Evolutionary conservation across 1,139 yeast species (phyloP).

Genomic region (Hansenula anomala): DNA sequence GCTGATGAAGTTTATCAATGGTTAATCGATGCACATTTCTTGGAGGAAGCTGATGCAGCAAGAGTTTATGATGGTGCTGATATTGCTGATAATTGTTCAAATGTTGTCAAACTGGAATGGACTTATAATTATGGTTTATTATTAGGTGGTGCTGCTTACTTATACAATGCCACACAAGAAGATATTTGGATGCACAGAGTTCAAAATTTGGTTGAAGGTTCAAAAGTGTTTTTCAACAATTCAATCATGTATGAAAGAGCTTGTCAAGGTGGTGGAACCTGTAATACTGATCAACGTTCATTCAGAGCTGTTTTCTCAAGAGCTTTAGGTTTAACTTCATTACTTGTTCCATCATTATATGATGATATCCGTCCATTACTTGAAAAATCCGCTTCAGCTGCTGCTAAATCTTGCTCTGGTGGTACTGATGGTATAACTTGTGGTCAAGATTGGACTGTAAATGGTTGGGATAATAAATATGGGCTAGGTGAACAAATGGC

Average conservation of each 20-base stretch:
- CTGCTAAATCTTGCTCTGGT: conserved; percentile 55
- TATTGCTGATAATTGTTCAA: conserved; percentile 41
- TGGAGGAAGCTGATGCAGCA: conserved; percentile 34
- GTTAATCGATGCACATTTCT: conserved; percentile 47
- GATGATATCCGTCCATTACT: conserved; percentile 35
- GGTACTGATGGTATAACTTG: conserved; percentile 88
- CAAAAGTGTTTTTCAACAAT: conserved; percentile 35
- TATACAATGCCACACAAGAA: conserved; percentile 53
- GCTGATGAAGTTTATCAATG: conserved; percentile 58
- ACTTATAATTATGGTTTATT: conserved; percentile 59
- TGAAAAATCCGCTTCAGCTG: conserved; percentile 47
- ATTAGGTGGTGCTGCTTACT: conserved; percentile 54
- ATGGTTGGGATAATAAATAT: conserved; percentile 57
- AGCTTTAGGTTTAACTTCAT: conserved; percentile 45
- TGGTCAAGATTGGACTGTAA: conserved; percentile 70
- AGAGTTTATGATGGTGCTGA: conserved; percentile 57
- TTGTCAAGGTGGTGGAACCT: conserved; percentile 39
- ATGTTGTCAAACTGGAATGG: conserved; percentile 49
- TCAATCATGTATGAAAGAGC: conserved; percentile 53
- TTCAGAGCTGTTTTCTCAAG: conserved; percentile 57
- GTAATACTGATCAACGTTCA: conserved; percentile 61
- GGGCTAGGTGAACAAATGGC: conserved; percentile 80
- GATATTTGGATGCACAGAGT: conserved; percentile 49
- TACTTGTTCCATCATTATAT: conserved; percentile 43
- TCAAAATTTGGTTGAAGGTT: conserved; percentile 36